phyloP scores from a whole-genome alignment of 768 basidiomycete genomes.

The Paxillus ammoniavirescens region DNA sequence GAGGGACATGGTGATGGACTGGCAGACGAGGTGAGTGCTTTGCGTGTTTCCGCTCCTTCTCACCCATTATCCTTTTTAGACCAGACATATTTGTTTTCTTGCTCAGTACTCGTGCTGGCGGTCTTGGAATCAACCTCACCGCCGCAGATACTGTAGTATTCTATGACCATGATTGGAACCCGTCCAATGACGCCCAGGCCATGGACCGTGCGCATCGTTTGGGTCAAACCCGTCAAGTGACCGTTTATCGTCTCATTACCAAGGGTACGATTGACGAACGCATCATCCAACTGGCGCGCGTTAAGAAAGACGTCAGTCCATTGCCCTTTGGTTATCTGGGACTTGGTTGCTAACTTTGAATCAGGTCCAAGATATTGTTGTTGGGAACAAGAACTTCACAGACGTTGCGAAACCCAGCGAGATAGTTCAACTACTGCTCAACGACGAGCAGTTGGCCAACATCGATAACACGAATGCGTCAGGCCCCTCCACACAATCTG shows the following conservation, averaged over 20 bases:
- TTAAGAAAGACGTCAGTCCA: constrained; percentile 86
- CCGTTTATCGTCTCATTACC: constrained; percentile 92
- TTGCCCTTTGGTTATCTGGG: neutral
- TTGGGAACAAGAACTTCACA: constrained; percentile 93
- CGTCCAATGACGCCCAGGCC: constrained; percentile 95
- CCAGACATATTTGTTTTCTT: constrained; percentile 96
- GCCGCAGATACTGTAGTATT: constrained; percentile 45
- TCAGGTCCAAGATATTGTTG: constrained; percentile 98
- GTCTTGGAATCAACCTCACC: constrained; percentile 94
- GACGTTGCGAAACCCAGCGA: constrained; percentile 95
- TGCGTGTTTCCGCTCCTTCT: neutral
- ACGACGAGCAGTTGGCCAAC: constrained; percentile 88
- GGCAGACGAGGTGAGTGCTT: constrained; percentile 85
- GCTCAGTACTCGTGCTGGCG: constrained; percentile 92
- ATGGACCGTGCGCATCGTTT: constrained; percentile 98
- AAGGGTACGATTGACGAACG: constrained; percentile 96
- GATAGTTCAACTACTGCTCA: constrained; percentile 91
- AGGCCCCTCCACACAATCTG: constrained; percentile 32
- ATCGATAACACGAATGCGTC: constrained; percentile 49
- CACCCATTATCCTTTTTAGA: constrained; percentile 8
- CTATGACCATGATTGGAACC: constrained; percentile 50
- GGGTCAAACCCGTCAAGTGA: constrained; percentile 96
- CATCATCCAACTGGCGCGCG: constrained; percentile 92
- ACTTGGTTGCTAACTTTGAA: constrained; percentile 1
- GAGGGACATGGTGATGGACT: constrained; percentile 98